Conservation (phyloP, 2,329 filamentous ascomycete genomes). For the Ophioceras dolichostomum region DNA sequence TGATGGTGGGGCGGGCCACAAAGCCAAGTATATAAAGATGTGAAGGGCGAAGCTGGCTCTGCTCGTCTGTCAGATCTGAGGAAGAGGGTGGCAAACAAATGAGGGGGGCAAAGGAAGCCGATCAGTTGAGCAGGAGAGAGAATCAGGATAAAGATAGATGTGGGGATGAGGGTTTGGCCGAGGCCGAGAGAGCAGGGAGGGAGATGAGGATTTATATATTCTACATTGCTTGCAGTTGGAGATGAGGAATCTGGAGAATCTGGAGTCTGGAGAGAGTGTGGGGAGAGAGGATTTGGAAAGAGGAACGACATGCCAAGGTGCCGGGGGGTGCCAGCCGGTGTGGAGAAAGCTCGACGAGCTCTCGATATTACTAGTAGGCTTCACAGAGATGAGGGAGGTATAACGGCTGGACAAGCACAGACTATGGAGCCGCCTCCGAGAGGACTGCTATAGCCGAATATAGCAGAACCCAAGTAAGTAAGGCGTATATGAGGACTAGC, state of each 20-base stretch:
- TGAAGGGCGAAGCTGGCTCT: no score
- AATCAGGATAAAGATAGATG: constrained; percentile 10
- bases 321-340: constrained; percentile 2
- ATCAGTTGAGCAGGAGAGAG: constrained; percentile 5
- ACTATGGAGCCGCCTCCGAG: neutral
- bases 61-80: neutral
- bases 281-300: constrained; percentile 9
- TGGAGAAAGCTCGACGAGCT: neutral
- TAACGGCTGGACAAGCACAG: neutral
- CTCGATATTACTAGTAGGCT: neutral
- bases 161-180: constrained; percentile 9
- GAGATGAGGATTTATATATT: constrained; percentile 26
- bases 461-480: neutral
- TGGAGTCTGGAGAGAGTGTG: constrained; percentile 11
- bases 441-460: neutral
- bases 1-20: neutral
- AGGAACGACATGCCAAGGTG: constrained; percentile 7
- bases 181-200: constrained; percentile 19
- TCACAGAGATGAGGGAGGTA: neutral
- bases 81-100: no score
- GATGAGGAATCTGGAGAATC: constrained; percentile 16
- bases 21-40: no score
- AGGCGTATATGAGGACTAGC: constrained; percentile 2
- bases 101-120: no score
- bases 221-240: constrained; percentile 21